Percentiles rank a stretch among this genome's conserved stretches.
Conservation (phyloP, 768 basidiomycete species). For the Boletus rubroflammeus region DNA sequence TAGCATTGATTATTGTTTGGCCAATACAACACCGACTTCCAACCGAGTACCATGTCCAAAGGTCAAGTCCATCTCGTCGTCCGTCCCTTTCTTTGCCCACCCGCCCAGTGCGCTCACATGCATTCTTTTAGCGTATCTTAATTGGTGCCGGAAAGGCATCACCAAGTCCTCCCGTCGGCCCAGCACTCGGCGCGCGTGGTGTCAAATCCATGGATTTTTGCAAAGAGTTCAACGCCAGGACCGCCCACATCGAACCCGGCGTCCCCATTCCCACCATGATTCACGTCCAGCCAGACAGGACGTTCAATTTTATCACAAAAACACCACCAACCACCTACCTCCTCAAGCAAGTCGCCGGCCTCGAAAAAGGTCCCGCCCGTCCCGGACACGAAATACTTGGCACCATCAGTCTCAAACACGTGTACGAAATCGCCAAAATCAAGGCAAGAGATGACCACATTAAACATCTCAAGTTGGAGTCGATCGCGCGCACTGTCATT, state of each 20-base stretch:
- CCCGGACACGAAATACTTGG: constrained; percentile 76
- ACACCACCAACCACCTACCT: constrained; percentile 89
- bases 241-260: constrained; percentile 80
- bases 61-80: constrained; percentile 76
- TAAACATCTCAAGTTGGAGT: constrained; percentile 81
- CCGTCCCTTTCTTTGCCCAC: constrained; percentile 30
- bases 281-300: constrained; percentile 89
- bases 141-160: constrained; percentile 93
- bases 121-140: constrained; percentile 61
- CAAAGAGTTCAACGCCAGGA: constrained; percentile 99
- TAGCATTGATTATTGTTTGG: constrained; percentile 21
- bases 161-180: constrained; percentile 94
- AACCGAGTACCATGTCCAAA: constrained; percentile 55
- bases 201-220: constrained; percentile 99
- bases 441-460: constrained; percentile 89
- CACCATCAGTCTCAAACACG: constrained; percentile 90
- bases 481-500: constrained; percentile 82
- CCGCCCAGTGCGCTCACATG: constrained; percentile 9
- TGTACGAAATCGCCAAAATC: constrained; percentile 98
- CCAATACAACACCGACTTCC: background rate
- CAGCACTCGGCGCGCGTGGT: constrained; percentile 94
- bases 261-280: constrained; percentile 91
- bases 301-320: constrained; percentile 91
- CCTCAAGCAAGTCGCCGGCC: constrained; percentile 84
- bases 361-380: constrained; percentile 86